These are phyloP conservation scores for Buddleja alternifolia DNA, from an alignment of 257 asterid species.

Conservation along the genomic window DNA sequence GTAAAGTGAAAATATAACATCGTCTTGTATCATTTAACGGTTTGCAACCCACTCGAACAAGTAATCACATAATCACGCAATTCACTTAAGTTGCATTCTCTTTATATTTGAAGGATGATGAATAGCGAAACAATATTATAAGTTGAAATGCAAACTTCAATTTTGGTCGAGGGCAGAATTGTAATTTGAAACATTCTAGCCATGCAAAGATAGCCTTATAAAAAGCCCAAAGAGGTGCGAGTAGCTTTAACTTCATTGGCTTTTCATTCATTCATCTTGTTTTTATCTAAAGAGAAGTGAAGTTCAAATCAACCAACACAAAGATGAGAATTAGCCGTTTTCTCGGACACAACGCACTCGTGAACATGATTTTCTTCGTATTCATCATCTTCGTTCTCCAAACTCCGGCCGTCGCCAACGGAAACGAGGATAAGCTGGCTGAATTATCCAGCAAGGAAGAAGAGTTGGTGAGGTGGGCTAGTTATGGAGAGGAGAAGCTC, in stretches of 20 bases:
- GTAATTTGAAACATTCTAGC: slow-evolving; percentile 40
- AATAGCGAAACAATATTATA: background rate
- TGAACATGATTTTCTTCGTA: slow-evolving; percentile 26
- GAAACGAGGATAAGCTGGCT: background rate
- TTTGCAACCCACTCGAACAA: no score
- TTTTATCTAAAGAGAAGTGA: slow-evolving; percentile 36
- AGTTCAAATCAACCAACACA: background rate
- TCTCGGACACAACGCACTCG: background rate
- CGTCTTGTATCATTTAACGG: no score
- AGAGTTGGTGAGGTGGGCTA: slow-evolving; percentile 42
- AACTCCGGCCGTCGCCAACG: slow-evolving; percentile 5
- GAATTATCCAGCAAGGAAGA: slow-evolving; percentile 29
- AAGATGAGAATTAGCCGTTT: slow-evolving; percentile 19
- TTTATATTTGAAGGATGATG: background rate
- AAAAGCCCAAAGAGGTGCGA: slow-evolving; percentile 23
- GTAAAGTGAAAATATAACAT: no score
- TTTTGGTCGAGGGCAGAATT: slow-evolving; percentile 31
- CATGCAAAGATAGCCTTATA: slow-evolving; percentile 34
- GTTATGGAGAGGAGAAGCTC: slow-evolving; percentile 61
- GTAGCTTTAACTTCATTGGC: slow-evolving; percentile 52
- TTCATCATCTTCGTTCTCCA: slow-evolving; percentile 4
- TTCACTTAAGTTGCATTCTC: background rate
- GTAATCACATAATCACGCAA: no score
- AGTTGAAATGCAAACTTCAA: slow-evolving; percentile 12
- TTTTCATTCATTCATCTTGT: slow-evolving; percentile 42